Evolutionary conservation across 129 eudicot genomes (phyloP).

Genomic region (Ambrosia artemisiifolia): DNA sequence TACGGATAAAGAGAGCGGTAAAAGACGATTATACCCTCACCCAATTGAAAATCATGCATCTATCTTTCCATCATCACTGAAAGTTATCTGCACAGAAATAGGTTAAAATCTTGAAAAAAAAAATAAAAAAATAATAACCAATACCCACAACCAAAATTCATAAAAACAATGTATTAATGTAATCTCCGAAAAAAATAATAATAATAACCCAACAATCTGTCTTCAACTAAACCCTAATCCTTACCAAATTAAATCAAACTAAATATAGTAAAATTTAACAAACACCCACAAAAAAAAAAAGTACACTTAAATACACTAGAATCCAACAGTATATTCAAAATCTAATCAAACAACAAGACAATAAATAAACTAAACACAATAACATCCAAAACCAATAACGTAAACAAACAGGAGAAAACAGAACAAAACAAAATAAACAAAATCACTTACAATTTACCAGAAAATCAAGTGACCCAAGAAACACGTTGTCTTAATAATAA

Average conservation of each 20-base stretch:
- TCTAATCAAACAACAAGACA: not conserved
- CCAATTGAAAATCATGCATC: slow-evolving; percentile 6
- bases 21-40: slow-evolving; percentile 16
- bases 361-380: slow-evolving; percentile 8
- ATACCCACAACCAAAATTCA: slow-evolving; percentile 20
- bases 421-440: slow-evolving; percentile 6
- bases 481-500: slow-evolving; percentile 19
- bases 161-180: slow-evolving; percentile 3
- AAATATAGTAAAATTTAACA: slow-evolving; percentile 6
- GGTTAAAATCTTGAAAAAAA: slow-evolving; percentile 17
- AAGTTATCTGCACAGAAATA: slow-evolving; percentile 13
- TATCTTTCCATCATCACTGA: slow-evolving; percentile 18
- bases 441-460: slow-evolving; percentile 20
- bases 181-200: not conserved
- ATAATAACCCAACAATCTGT: not conserved
- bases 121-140: slow-evolving; percentile 27
- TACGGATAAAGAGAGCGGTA: not conserved
- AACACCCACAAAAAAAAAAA: slow-evolving; percentile 11
- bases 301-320: slow-evolving; percentile 1
- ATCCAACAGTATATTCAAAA: slow-evolving; percentile 22
- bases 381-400: slow-evolving; percentile 32
- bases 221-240: slow-evolving; percentile 14
- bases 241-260: slow-evolving; percentile 24
- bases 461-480: slow-evolving; percentile 32
- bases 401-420: slow-evolving; percentile 21